Evolutionary conservation across 2,329 filamentous ascomycete genomes (phyloP).

Genomic region (Ambrosiella beaveri): DNA sequence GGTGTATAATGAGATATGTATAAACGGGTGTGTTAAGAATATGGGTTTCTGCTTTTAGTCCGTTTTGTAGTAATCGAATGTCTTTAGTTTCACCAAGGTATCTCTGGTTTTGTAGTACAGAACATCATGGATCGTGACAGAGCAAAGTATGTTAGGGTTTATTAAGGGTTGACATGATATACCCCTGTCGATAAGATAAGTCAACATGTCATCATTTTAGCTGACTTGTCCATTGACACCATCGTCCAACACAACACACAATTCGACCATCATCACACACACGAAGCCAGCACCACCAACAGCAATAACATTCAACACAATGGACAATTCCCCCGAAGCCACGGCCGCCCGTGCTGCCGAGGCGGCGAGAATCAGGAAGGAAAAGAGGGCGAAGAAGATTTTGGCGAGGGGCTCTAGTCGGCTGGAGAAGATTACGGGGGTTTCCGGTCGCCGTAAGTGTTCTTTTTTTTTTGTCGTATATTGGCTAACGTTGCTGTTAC

Average conservation of each 20-base stretch:
- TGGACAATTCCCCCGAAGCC: conserved; percentile 24
- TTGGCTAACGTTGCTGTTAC: background rate
- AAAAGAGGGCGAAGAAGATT: conserved; percentile 65
- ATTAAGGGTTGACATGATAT: too few species aligned
- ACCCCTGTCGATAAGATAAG: too few species aligned
- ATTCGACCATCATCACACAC: background rate
- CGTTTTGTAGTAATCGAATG: background rate
- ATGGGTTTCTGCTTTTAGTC: background rate
- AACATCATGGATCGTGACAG: background rate
- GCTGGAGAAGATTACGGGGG: conserved; percentile 56
- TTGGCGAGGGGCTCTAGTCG: conserved; percentile 51
- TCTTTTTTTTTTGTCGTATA: background rate
- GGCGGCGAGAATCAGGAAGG: conserved; percentile 59
- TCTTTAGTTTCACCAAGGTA: background rate
- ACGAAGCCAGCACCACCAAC: conserved; percentile 9
- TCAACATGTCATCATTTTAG: too few species aligned
- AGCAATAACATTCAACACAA: background rate
- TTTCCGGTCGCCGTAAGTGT: conserved; percentile 10
- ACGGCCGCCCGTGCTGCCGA: conserved; percentile 37
- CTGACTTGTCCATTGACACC: too few species aligned
- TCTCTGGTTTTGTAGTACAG: background rate
- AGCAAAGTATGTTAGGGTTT: background rate
- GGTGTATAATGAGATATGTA: background rate
- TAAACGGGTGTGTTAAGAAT: background rate
- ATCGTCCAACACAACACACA: too few species aligned